Base-by-base conservation (phyloP, 352 stramenopile species). In the Phytophthora palmivora region DNA sequence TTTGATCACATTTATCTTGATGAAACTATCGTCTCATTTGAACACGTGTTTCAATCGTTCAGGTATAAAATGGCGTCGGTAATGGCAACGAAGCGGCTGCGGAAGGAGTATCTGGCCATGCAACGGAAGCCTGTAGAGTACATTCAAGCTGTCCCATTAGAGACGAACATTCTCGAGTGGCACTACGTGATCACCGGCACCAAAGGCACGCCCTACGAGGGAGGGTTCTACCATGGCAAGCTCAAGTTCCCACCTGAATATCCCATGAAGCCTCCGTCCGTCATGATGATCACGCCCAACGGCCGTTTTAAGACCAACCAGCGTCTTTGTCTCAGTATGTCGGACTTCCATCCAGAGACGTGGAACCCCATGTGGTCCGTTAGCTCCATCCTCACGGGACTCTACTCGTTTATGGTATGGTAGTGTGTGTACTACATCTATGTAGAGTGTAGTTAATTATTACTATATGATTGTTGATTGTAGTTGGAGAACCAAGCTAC, bases 321-420 rank as follows among this genome's bases (percentile, higher is more conserved):
- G 65, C 78, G 93, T 18, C 74, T 99, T 39, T 99, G 96, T 81
- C 76, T 99, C 5, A 96, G 79, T 63, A 98, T 98, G 94, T 97
- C 86, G 44, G 95, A 98, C 71, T 98, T 97, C 74, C 95, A 98
- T 58, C 93, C 93, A 6, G 94, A 98, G 72, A 96, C 87, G 12
- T 98, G 96, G 96, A 98, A 98, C 73, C 96, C 96, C 18, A 97
- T 98, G 90, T 98, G 95, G 95, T 96, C 82, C 30, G 92, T 98
- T 30, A 94, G 82, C 58, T 98, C 94, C 36, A 98, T 99, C 67
- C 79, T 99, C 53, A 98, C 91, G 42, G 96, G 96, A 0, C 72
- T 99, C 12, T 97, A 97, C 64, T 98, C 92, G 4, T 99, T 99
- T 70, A 97, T 98, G 91, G 83, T 92, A 70, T 6, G 41, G 52